phyloP scores from a whole-genome alignment of 441 rosid species.

The Bocquillonia castaneifolia region DNA sequence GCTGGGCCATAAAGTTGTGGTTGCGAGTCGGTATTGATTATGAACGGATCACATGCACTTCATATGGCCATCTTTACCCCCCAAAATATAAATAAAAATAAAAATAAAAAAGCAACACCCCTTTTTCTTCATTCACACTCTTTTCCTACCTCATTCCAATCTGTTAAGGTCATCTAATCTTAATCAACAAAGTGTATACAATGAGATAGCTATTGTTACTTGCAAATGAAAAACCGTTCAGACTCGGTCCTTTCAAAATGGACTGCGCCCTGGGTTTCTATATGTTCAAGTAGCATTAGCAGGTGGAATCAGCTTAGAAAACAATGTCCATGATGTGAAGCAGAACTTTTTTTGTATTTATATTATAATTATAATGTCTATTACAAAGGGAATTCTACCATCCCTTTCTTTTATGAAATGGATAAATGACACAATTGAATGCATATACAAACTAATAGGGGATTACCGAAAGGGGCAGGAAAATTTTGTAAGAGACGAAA shows the following conservation, averaged over 20 bases:
- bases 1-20: too few species aligned
- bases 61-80: too few species aligned
- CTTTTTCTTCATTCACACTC: too few species aligned
- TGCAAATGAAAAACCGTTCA: too few species aligned
- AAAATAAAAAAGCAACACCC: too few species aligned
- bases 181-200: too few species aligned
- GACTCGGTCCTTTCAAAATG: background rate
- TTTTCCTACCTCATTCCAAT: too few species aligned
- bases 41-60: too few species aligned
- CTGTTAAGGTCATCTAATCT: too few species aligned
- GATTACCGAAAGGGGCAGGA: background rate
- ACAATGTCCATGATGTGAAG: background rate
- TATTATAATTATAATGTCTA: background rate
- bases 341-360: background rate
- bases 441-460: background rate
- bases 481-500: background rate
- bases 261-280: background rate
- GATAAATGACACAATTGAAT: background rate
- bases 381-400: background rate
- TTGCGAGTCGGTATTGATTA: too few species aligned
- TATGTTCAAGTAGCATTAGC: background rate
- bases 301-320: background rate
- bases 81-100: too few species aligned
- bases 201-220: too few species aligned
- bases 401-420: background rate